These are phyloP conservation scores for Breynia disticha DNA, from an alignment of 441 rosid genomes.

Conservation along the genomic window DNA sequence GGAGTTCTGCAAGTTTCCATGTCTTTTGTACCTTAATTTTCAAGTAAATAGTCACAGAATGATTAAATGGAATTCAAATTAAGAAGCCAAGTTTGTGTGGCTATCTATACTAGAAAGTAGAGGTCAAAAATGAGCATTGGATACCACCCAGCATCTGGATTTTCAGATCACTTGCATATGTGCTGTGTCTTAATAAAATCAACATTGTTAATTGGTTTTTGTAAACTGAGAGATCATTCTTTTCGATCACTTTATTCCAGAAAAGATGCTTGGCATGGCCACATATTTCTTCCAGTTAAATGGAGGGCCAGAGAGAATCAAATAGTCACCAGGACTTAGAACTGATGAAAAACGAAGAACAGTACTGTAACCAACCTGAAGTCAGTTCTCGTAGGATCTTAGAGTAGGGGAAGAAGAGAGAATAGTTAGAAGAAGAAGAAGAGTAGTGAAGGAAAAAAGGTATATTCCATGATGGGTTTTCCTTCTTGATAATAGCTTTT, in stretches of 20 bases:
- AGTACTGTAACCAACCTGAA: too few species aligned
- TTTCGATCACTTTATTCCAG: conserved; percentile 84
- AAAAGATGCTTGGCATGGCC: conserved; percentile 61
- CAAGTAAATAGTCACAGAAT: too few species aligned
- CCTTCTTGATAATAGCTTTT: too few species aligned
- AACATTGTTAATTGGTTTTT: conserved; percentile 74
- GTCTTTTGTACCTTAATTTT: conserved; percentile 60
- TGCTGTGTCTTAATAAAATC: conserved; percentile 55
- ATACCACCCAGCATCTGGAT: conserved; percentile 77
- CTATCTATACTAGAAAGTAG: too few species aligned
- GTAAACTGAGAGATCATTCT: conserved; percentile 62
- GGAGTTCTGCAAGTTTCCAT: conserved; percentile 81
- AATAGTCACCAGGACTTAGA: conserved; percentile 84
- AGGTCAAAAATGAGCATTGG: conserved; percentile 3
- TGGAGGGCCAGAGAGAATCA: conserved; percentile 96
- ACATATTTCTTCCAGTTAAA: conserved; percentile 62
- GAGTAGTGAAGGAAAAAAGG: too few species aligned
- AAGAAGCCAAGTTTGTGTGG: not conserved
- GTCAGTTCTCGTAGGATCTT: too few species aligned
- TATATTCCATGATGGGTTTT: too few species aligned
- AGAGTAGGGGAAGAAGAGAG: too few species aligned
- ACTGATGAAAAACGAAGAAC: too few species aligned
- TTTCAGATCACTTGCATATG: conserved; percentile 60
- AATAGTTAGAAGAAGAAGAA: too few species aligned
- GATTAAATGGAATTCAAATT: not conserved